These are phyloP conservation scores for Cucumis melo DNA, from an alignment of 306 rosid genomes.

Conservation along the genomic window DNA sequence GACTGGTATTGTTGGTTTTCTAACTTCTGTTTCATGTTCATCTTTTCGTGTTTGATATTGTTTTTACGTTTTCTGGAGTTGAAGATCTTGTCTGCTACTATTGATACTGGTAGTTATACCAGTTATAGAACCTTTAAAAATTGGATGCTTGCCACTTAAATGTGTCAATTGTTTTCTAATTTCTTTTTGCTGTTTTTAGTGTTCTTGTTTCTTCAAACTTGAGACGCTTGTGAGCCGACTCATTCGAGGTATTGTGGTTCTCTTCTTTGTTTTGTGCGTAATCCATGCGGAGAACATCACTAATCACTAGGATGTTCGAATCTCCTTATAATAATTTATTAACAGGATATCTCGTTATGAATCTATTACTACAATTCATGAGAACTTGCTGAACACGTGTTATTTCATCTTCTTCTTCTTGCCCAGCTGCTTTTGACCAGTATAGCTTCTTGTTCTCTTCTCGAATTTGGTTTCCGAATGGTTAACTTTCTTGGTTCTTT, in stretches of 20 bases:
- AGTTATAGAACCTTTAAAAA: not conserved
- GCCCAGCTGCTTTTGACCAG: not conserved
- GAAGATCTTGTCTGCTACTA: conserved; percentile 1
- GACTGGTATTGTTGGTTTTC: conserved; percentile 28
- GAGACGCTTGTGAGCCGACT: not conserved
- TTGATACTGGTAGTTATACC: not conserved
- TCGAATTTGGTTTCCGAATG: not conserved
- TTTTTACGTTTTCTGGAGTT: not conserved
- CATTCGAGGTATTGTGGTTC: not conserved
- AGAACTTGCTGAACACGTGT: not conserved
- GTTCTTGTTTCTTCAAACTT: not conserved
- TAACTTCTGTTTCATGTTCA: not conserved
- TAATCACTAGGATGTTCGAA: not conserved
- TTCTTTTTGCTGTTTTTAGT: not conserved
- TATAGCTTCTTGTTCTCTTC: not conserved
- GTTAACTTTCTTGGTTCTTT: not conserved
- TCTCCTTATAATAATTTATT: not conserved
- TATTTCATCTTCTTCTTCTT: not conserved
- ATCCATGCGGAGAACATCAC: not conserved
- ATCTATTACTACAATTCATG: not conserved
- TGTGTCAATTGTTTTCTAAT: not conserved
- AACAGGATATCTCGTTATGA: not conserved
- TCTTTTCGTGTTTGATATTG: not conserved
- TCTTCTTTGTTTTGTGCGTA: not conserved
- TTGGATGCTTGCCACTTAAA: not conserved